Evolutionary conservation across 1,284 basidiomycete genomes (phyloP).

Genomic region (Malassezia nana): DNA sequence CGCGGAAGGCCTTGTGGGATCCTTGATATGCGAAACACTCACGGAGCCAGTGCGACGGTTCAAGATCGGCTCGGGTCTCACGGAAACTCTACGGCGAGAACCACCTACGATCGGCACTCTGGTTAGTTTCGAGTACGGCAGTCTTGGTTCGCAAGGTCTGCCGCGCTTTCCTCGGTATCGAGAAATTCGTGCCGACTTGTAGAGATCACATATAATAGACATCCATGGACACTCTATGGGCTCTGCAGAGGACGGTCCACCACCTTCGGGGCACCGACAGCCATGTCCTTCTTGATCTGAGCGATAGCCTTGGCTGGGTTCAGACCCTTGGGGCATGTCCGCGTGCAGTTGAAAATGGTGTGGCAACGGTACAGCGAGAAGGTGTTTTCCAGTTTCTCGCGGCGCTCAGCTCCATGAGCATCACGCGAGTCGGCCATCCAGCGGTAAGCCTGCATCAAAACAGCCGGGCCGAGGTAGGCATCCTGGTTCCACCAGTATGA

Average conservation of each 20-base stretch:
- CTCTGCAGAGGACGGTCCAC: conserved; percentile 37
- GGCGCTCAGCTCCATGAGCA: conserved; percentile 66
- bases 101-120: conserved; percentile 55
- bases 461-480: conserved; percentile 91
- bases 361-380: conserved; percentile 69
- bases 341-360: conserved; percentile 92
- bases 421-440: conserved; percentile 98
- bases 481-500: conserved; percentile 99
- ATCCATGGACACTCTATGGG: conserved; percentile 36
- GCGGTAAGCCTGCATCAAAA: conserved; percentile 69
- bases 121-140: conserved; percentile 48
- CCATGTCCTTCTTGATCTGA: conserved; percentile 47
- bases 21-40: conserved; percentile 12
- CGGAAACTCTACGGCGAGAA: conserved; percentile 25
- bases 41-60: conserved; percentile 54
- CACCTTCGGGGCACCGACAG: conserved; percentile 33
- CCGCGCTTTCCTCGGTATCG: conserved; percentile 15
- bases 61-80: conserved; percentile 39
- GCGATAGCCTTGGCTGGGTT: conserved; percentile 54
- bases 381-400: conserved; percentile 86
- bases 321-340: conserved; percentile 89
- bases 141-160: conserved; percentile 7
- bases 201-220: not conserved
- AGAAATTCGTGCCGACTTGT: conserved; percentile 3
- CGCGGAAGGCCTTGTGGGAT: conserved; percentile 5